phyloP scores from a whole-genome alignment of 257 asterid genomes.

The Henckelia pumila region DNA sequence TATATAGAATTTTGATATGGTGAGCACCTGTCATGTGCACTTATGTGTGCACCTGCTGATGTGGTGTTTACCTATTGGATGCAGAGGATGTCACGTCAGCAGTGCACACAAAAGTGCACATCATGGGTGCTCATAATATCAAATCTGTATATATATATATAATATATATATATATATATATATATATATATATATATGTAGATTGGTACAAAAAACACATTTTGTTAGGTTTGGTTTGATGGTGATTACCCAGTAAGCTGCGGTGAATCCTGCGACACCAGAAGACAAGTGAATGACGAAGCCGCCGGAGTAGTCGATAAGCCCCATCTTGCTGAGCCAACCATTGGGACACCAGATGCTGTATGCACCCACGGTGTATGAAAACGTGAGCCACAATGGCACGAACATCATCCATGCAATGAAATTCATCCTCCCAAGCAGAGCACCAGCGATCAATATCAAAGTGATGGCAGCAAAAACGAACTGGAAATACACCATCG shows the following conservation, averaged over 20 bases:
- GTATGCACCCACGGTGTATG: conserved; percentile 65
- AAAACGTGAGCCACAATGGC: conserved; percentile 75
- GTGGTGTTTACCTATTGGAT: too few relatives aligned
- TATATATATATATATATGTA: too few relatives aligned
- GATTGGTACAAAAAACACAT: too few relatives aligned
- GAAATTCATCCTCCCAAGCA: conserved; percentile 78
- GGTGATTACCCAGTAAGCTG: conserved; percentile 71
- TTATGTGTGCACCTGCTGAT: too few relatives aligned
- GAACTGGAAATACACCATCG: conserved; percentile 80
- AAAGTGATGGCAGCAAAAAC: conserved; percentile 78
- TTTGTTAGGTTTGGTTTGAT: background rate
- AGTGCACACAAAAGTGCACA: too few relatives aligned
- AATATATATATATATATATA: too few relatives aligned
- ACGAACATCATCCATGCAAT: conserved; percentile 82
- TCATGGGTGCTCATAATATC: too few relatives aligned
- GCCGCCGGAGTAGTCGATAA: conserved; percentile 79
- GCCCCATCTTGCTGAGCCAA: conserved; percentile 53
- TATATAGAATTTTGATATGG: too few relatives aligned
- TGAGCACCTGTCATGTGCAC: too few relatives aligned
- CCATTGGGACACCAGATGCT: conserved; percentile 75
- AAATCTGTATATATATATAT: too few relatives aligned
- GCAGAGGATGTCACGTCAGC: too few relatives aligned
- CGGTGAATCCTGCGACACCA: conserved; percentile 80
- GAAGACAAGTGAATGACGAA: conserved; percentile 75
- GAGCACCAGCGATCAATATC: conserved; percentile 67